phyloP scores from a whole-genome alignment of 257 asterid genomes.

The Solanum boliviense region DNA sequence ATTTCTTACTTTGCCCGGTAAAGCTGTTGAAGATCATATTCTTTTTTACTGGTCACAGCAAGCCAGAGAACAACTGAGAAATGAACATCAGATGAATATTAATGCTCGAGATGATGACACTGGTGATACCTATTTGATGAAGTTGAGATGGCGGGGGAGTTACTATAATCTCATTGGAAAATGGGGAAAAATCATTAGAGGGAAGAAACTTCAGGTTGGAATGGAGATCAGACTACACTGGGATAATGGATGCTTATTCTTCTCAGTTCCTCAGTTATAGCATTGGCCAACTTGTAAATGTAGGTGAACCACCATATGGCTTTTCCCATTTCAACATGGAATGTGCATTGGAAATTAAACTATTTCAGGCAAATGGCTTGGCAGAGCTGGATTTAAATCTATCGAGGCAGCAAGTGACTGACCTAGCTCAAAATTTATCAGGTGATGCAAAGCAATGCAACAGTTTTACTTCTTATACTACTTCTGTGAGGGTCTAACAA shows the following conservation, averaged over 20 bases:
- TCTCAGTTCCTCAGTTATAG: constrained; percentile 45
- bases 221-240: constrained; percentile 63
- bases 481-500: background rate
- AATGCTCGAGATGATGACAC: constrained; percentile 73
- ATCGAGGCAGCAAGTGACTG: background rate
- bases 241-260: constrained; percentile 60
- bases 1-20: constrained; percentile 76
- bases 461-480: background rate
- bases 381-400: background rate
- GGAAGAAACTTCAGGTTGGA: constrained; percentile 54
- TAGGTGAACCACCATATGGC: background rate
- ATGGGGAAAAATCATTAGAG: constrained; percentile 78
- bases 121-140: constrained; percentile 59
- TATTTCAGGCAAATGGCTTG: background rate
- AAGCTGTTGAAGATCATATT: constrained; percentile 72
- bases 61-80: constrained; percentile 59
- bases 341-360: background rate
- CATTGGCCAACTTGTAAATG: constrained; percentile 7
- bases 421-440: background rate
- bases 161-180: constrained; percentile 76
- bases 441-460: background rate
- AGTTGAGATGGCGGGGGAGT: constrained; percentile 70
- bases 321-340: background rate
- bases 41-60: constrained; percentile 56
- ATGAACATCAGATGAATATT: constrained; percentile 54